These are phyloP conservation scores for Trichoderma sp. DNA, from an alignment of 2,329 filamentous ascomycete species.

Conservation along the genomic window DNA sequence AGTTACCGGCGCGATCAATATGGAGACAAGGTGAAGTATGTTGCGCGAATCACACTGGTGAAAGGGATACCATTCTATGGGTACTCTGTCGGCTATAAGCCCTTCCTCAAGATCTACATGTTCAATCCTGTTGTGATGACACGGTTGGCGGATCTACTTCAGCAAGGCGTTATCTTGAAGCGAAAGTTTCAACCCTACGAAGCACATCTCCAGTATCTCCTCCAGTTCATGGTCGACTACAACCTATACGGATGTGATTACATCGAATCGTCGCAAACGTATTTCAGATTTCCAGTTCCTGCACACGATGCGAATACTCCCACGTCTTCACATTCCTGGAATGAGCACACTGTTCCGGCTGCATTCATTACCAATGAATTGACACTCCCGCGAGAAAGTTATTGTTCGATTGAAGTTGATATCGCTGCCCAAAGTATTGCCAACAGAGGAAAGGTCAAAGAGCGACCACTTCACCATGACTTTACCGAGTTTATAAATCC, in stretches of 20 bases:
- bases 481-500: slow-evolving; percentile 72
- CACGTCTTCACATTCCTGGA: slow-evolving; percentile 70
- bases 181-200: slow-evolving; percentile 86
- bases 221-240: slow-evolving; percentile 98
- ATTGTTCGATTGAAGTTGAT: slow-evolving; percentile 88
- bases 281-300: slow-evolving; percentile 75
- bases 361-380: slow-evolving; percentile 52
- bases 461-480: slow-evolving; percentile 80
- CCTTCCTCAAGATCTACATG: slow-evolving; percentile 93
- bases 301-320: slow-evolving; percentile 59
- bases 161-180: slow-evolving; percentile 84
- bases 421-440: slow-evolving; percentile 83
- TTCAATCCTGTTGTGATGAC: slow-evolving; percentile 84
- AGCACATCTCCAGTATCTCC: slow-evolving; percentile 84
- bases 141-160: slow-evolving; percentile 80
- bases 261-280: slow-evolving; percentile 67
- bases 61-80: slow-evolving; percentile 97
- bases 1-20: slow-evolving; percentile 77
- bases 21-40: slow-evolving; percentile 65
- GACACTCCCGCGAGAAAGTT: slow-evolving; percentile 71
- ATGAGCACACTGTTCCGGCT: slow-evolving; percentile 66
- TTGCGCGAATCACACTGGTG: slow-evolving; percentile 85
- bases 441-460: slow-evolving; percentile 72
- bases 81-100: slow-evolving; percentile 86
- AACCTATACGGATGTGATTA: slow-evolving; percentile 94